Evolutionary conservation across 495 filamentous ascomycete species (phyloP).

Genomic region (Hyphodiscus hymeniophilus): DNA sequence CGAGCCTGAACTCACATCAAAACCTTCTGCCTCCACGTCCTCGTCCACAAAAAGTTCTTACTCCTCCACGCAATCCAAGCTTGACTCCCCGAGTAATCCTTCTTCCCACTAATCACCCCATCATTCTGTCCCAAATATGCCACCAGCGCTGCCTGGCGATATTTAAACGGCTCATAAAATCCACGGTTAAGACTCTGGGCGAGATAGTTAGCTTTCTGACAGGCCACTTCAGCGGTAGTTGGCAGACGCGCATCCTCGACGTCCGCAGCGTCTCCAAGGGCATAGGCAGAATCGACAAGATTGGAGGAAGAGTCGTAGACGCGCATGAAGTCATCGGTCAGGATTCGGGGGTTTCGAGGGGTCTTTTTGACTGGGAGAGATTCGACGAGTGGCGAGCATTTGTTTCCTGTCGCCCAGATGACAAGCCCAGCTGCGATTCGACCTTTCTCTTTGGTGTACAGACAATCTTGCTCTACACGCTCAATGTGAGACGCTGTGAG

Average conservation of each 20-base stretch:
- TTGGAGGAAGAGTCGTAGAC: slow-evolving; percentile 11
- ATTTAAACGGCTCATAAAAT: slow-evolving; percentile 1
- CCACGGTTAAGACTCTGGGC: slow-evolving; percentile 34
- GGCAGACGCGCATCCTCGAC: slow-evolving; percentile 44
- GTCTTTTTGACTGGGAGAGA: slow-evolving; percentile 21
- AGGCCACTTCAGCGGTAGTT: slow-evolving; percentile 79
- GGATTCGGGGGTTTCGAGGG: slow-evolving; percentile 20
- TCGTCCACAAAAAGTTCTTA: slow-evolving; percentile 11
- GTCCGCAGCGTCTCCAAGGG: slow-evolving; percentile 72
- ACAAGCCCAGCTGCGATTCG: slow-evolving; percentile 23
- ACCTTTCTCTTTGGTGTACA: slow-evolving; percentile 24
- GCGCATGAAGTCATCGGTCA: slow-evolving; percentile 25
- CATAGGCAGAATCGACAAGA: slow-evolving; percentile 51
- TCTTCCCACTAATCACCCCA: slow-evolving; percentile 10
- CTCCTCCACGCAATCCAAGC: slow-evolving; percentile 16
- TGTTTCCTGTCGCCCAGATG: slow-evolving; percentile 30
- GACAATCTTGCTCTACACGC: slow-evolving; percentile 19
- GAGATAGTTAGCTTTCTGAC: slow-evolving; percentile 71
- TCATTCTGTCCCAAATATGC: slow-evolving; percentile 11
- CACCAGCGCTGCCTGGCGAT: slow-evolving; percentile 4
- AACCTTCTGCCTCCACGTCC: slow-evolving; percentile 12
- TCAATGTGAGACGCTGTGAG: slow-evolving; percentile 23
- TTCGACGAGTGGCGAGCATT: slow-evolving; percentile 19
- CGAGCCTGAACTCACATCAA: too few species aligned
- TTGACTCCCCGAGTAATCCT: slow-evolving; percentile 6